Evolutionary conservation across 495 filamentous ascomycete species (phyloP).

Genomic region (Chaetomium cochliodes): DNA sequence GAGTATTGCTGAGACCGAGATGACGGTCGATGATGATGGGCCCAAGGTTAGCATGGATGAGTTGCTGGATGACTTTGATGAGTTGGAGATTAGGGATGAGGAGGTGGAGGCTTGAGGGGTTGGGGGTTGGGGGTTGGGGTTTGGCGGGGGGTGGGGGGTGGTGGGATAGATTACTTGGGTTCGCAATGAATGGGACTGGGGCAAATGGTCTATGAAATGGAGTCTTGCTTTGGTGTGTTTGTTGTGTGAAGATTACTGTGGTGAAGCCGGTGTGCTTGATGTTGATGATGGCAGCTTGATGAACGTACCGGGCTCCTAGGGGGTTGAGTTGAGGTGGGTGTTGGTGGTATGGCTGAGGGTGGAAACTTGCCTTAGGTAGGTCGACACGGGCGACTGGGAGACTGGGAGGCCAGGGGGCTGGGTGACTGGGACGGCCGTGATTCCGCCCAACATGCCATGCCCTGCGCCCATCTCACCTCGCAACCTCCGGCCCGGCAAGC

Average conservation of each 20-base stretch:
- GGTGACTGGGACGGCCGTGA: not conserved
- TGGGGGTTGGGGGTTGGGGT: not conserved
- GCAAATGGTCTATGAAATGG: not conserved
- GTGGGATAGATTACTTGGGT: not conserved
- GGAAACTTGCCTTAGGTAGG: no score
- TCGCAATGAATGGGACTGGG: not conserved
- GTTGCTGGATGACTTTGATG: conserved; percentile 86
- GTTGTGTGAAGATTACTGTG: not conserved
- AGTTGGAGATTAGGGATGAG: conserved; percentile 63
- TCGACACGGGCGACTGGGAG: no score
- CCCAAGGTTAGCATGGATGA: conserved; percentile 81
- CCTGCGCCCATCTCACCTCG: no score
- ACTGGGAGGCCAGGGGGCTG: no score
- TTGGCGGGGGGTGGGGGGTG: no score
- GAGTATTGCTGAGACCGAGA: conserved; percentile 65
- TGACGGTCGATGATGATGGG: conserved; percentile 65
- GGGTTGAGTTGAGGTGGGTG: no score
- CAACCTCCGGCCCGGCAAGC: no score
- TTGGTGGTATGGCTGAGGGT: no score
- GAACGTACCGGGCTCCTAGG: no score
- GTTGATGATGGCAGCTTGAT: no score
- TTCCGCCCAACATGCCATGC: not conserved
- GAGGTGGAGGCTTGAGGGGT: conserved; percentile 11
- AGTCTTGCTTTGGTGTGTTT: not conserved
- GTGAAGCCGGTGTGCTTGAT: no score